Percentiles rank a stretch among this genome's conserved stretches.
phyloP scores from a whole-genome alignment of 345 rosid genomes.

The Citrus trifoliata region DNA sequence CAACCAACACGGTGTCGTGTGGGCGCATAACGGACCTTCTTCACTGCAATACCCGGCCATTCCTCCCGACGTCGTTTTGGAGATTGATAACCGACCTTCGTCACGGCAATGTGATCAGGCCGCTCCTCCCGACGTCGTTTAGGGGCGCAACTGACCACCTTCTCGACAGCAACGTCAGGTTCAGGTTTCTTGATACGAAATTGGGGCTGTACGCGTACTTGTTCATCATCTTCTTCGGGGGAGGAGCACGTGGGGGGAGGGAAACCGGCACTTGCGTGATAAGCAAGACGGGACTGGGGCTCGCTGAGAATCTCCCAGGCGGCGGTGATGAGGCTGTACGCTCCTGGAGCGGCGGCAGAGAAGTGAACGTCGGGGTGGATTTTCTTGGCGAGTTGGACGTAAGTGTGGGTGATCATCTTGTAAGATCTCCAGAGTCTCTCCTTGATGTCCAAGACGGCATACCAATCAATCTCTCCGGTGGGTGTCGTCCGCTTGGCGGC shows the following conservation, averaged over 20 bases:
- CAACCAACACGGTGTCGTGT: background rate
- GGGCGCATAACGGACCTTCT: background rate
- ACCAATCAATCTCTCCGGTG: background rate
- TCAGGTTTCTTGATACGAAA: too few relatives aligned
- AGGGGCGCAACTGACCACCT: background rate
- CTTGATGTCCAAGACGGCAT: background rate
- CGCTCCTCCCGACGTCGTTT: background rate
- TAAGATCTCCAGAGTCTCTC: background rate
- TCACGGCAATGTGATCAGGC: background rate
- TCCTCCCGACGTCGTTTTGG: background rate
- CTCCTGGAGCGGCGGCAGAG: background rate
- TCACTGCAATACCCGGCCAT: background rate
- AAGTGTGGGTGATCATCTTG: background rate
- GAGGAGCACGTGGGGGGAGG: background rate
- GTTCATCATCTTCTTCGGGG: too few relatives aligned
- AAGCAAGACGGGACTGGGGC: background rate
- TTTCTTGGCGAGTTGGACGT: background rate
- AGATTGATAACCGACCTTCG: background rate
- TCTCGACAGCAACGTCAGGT: background rate
- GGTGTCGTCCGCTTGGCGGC: background rate
- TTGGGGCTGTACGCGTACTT: too few relatives aligned
- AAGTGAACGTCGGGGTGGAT: background rate
- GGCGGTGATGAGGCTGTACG: background rate
- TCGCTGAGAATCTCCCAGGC: background rate
- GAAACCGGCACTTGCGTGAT: background rate